Evolutionary conservation across 1,284 basidiomycete species (phyloP).

Genomic region (Fomitopsis betulina): DNA sequence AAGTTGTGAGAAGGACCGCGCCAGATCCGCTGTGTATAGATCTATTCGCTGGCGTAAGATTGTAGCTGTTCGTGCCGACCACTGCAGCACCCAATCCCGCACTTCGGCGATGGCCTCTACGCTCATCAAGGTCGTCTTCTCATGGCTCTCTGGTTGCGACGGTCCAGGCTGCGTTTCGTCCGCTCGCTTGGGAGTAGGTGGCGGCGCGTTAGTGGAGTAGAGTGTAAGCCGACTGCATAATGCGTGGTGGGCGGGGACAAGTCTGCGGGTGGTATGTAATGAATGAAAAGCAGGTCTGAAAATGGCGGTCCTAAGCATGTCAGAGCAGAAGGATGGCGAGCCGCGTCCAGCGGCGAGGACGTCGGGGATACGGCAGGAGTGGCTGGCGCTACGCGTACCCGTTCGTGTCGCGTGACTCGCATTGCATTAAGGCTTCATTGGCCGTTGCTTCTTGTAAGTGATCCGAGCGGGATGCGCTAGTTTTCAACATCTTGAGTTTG

Average conservation of each 20-base stretch:
- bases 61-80: not conserved
- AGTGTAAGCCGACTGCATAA: not conserved
- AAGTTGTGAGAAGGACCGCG: constrained; percentile 62
- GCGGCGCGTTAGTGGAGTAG: not conserved
- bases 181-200: not conserved
- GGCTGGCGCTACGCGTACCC: no score
- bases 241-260: not conserved
- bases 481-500: no score
- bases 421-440: no score
- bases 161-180: not conserved
- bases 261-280: not conserved
- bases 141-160: not conserved
- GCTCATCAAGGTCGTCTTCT: not conserved
- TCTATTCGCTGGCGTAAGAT: constrained; percentile 48
- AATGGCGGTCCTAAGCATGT: not conserved
- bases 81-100: constrained; percentile 3
- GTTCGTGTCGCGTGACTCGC: no score
- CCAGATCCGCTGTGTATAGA: constrained; percentile 50
- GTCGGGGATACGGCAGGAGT: no score
- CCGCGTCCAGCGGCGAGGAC: not conserved
- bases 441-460: no score
- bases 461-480: no score
- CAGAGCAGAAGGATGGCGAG: not conserved
- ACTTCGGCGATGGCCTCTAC: constrained; percentile 1
- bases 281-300: not conserved